Evolutionary conservation across 2,329 filamentous ascomycete species (phyloP).

Genomic region (Cytospora mali): DNA sequence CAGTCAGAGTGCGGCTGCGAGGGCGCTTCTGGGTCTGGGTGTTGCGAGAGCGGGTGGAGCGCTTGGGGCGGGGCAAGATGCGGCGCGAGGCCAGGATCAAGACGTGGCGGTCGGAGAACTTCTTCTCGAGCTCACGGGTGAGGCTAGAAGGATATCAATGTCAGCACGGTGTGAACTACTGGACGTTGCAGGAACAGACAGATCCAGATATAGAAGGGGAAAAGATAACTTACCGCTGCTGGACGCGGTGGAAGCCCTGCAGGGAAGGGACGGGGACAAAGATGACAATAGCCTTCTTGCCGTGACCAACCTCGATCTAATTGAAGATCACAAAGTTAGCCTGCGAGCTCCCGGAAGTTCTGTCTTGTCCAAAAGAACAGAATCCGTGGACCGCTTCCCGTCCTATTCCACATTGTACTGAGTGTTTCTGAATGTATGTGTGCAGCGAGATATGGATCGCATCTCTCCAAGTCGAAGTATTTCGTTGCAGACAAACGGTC

Average conservation of each 20-base stretch:
- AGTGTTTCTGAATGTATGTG: slow-evolving; percentile 26
- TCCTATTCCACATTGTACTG: slow-evolving; percentile 59
- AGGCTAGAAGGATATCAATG: slow-evolving; percentile 60
- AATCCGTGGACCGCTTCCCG: slow-evolving; percentile 75
- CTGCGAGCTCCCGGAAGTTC: slow-evolving; percentile 71
- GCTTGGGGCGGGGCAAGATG: slow-evolving; percentile 98
- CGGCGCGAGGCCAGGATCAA: slow-evolving; percentile 98
- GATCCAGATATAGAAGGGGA: background rate
- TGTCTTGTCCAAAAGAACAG: slow-evolving; percentile 36
- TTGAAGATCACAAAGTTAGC: slow-evolving; percentile 68
- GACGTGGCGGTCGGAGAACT: slow-evolving; percentile 99
- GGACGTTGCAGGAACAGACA: background rate
- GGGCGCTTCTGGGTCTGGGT: slow-evolving; percentile 98
- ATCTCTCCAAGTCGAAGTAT: slow-evolving; percentile 20
- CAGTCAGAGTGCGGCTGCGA: slow-evolving; percentile 94
- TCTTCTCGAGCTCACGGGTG: slow-evolving; percentile 99
- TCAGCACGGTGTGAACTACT: background rate
- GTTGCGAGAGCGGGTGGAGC: slow-evolving; percentile 94
- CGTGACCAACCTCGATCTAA: slow-evolving; percentile 99
- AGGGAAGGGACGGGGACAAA: slow-evolving; percentile 99
- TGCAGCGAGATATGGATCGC: slow-evolving; percentile 27
- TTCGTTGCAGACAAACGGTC: slow-evolving; percentile 27
- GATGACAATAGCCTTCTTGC: slow-evolving; percentile 99
- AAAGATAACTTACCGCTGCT: slow-evolving; percentile 83
- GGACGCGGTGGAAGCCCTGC: slow-evolving; percentile 97